These are phyloP conservation scores for Aspergillus candidus DNA, from an alignment of 2,329 filamentous ascomycete genomes.

Conservation along the genomic window DNA sequence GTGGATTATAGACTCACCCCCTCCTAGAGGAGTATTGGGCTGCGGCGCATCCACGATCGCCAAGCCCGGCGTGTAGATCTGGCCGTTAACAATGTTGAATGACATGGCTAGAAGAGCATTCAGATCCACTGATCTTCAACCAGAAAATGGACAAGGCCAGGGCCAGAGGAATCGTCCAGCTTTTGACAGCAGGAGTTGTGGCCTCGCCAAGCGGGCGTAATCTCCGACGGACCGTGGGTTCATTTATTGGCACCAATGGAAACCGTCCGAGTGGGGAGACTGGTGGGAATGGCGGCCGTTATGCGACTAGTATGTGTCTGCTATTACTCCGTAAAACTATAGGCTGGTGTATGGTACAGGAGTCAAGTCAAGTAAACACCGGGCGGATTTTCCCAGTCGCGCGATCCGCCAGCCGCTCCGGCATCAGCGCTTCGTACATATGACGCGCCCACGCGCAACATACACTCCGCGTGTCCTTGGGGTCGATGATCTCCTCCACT, in stretches of 20 bases:
- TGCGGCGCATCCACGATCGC: slow-evolving; percentile 62
- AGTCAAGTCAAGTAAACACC: slow-evolving; percentile 41
- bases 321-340: not conserved
- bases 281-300: no score
- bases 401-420: slow-evolving; percentile 42
- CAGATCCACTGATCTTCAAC: no score
- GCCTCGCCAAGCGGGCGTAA: no score
- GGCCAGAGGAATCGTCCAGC: no score
- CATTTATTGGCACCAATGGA: no score
- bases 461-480: slow-evolving; percentile 51
- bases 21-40: slow-evolving; percentile 58
- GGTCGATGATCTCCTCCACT: slow-evolving; percentile 61
- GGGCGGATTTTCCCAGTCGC: slow-evolving; percentile 39
- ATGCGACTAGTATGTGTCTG: no score
- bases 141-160: no score
- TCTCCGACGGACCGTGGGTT: no score
- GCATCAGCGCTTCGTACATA: slow-evolving; percentile 51
- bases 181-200: no score
- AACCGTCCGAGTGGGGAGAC: no score
- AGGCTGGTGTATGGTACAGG: not conserved
- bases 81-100: slow-evolving; percentile 58
- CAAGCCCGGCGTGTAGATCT: slow-evolving; percentile 64
- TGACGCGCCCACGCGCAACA: slow-evolving; percentile 52
- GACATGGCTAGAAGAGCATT: slow-evolving; percentile 39
- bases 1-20: slow-evolving; percentile 42